These are phyloP conservation scores for Verticillium longisporum DNA, from an alignment of 2,329 filamentous ascomycete species.

Conservation along the genomic window DNA sequence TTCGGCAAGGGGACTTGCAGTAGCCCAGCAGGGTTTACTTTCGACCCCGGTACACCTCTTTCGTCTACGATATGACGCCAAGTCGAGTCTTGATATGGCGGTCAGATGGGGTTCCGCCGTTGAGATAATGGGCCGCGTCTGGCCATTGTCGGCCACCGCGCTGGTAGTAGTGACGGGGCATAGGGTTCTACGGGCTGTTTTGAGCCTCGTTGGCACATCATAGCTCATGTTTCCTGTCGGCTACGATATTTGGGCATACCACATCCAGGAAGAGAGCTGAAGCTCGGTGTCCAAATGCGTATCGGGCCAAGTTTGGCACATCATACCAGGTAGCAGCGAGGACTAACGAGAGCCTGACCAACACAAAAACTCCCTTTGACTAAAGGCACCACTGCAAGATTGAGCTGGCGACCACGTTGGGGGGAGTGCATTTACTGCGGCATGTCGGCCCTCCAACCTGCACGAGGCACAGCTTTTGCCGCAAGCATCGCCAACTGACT, in stretches of 20 bases:
- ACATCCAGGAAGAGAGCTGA: background rate
- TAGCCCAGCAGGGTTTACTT: background rate
- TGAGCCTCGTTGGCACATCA: background rate
- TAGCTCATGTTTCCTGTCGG: background rate
- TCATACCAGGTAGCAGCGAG: background rate
- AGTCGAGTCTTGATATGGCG: conserved; percentile 1
- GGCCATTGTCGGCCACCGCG: background rate
- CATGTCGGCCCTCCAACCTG: background rate
- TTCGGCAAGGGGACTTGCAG: background rate
- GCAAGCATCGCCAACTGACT: conserved; percentile 8
- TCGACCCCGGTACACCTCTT: background rate
- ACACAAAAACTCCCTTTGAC: background rate
- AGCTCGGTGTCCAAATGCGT: background rate
- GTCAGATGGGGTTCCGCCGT: background rate
- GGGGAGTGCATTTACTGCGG: background rate
- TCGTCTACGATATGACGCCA: background rate
- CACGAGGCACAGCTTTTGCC: conserved; percentile 7
- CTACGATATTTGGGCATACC: background rate
- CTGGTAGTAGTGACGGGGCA: background rate
- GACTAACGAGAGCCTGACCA: background rate
- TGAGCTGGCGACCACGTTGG: background rate
- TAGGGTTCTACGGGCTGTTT: background rate
- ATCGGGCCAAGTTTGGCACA: background rate
- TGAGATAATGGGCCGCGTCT: background rate
- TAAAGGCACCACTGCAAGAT: background rate